These are phyloP conservation scores for Acer yangbiense DNA, from an alignment of 345 rosid species.

Conservation along the genomic window DNA sequence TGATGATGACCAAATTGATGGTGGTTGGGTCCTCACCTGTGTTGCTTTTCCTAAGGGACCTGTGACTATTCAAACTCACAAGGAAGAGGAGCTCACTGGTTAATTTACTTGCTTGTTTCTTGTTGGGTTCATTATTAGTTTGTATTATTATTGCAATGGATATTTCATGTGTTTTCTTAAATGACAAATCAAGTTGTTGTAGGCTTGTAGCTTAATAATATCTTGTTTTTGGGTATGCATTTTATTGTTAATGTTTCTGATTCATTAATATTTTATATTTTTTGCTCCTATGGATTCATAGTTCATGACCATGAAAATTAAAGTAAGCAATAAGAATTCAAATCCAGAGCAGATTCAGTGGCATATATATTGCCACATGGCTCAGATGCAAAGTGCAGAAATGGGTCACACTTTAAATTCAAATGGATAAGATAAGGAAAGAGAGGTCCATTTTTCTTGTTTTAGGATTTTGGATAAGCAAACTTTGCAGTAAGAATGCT, in stretches of 20 bases:
- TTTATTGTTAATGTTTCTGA: no score
- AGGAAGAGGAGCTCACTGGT: constrained; percentile 71
- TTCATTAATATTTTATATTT: not conserved
- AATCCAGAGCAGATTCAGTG: not conserved
- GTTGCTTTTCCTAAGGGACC: constrained; percentile 62
- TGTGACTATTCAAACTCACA: constrained; percentile 79
- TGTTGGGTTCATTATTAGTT: constrained; percentile 4
- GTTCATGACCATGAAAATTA: no score
- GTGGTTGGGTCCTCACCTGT: constrained; percentile 82
- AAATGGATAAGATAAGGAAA: not conserved
- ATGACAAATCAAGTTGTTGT: not conserved
- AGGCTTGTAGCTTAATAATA: not conserved
- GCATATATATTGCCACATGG: no score
- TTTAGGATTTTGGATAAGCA: not conserved
- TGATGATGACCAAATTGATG: constrained; percentile 67
- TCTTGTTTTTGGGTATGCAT: no score
- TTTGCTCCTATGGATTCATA: not conserved
- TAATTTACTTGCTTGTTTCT: not conserved
- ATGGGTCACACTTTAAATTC: no score
- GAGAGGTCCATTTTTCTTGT: not conserved
- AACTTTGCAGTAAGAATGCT: not conserved
- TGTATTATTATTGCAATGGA: no score
- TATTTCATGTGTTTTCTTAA: not conserved
- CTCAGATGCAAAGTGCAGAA: no score
- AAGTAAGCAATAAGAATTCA: not conserved